Percentiles rank a stretch among this genome's conserved stretches.
phyloP scores from a whole-genome alignment of 2,329 filamentous ascomycete genomes.

The Fusarium humuli region DNA sequence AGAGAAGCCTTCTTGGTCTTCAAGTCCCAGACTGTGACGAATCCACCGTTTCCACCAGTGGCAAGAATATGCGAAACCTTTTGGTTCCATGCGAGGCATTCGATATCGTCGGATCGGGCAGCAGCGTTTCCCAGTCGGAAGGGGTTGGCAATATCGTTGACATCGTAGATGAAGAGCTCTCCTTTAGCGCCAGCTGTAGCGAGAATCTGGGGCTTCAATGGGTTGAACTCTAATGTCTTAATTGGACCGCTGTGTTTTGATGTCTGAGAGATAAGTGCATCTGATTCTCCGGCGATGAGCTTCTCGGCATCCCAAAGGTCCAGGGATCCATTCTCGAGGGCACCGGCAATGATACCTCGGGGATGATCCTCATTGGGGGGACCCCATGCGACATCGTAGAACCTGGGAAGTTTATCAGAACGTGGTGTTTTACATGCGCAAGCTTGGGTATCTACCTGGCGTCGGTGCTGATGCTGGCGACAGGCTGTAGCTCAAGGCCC shows the following conservation, averaged over 20 bases:
- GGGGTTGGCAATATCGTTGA: slow-evolving; percentile 88
- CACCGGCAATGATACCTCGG: slow-evolving; percentile 91
- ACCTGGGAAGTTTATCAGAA: slow-evolving; percentile 65
- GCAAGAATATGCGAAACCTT: slow-evolving; percentile 97
- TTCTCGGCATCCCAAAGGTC: slow-evolving; percentile 91
- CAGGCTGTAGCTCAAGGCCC: slow-evolving; percentile 84
- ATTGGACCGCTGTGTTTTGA: slow-evolving; percentile 92
- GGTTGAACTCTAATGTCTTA: slow-evolving; percentile 97
- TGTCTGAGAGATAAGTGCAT: slow-evolving; percentile 87
- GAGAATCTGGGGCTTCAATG: slow-evolving; percentile 87
- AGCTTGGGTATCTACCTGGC: slow-evolving; percentile 73
- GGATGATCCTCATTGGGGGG: slow-evolving; percentile 81
- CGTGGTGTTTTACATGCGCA: slow-evolving; percentile 6
- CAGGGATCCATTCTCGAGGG: slow-evolving; percentile 91
- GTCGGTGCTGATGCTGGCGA: slow-evolving; percentile 86
- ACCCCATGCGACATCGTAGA: slow-evolving; percentile 97
- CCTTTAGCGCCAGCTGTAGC: slow-evolving; percentile 94
- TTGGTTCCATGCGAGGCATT: slow-evolving; percentile 98
- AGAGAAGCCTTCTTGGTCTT: slow-evolving; percentile 98
- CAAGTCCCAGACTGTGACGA: slow-evolving; percentile 98
- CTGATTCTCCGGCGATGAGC: slow-evolving; percentile 67
- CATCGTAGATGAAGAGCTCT: slow-evolving; percentile 94
- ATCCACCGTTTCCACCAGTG: slow-evolving; percentile 91
- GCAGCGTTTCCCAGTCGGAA: slow-evolving; percentile 90
- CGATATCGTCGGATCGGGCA: slow-evolving; percentile 92